phyloP scores from a whole-genome alignment of 441 rosid species.

The Eutrema salsugineum region DNA sequence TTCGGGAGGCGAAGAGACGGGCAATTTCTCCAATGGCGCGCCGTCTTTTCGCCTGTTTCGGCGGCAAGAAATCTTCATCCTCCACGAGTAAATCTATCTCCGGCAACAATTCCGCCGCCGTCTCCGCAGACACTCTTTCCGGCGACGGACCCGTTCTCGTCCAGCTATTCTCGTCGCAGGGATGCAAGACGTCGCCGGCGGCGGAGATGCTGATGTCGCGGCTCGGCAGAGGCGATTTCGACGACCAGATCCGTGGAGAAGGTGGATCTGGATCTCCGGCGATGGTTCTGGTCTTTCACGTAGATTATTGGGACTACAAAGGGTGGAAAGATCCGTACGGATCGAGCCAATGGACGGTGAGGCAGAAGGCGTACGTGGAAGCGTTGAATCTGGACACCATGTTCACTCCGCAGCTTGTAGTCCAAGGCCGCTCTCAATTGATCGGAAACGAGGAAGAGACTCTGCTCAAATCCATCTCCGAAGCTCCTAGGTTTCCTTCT shows the following conservation, averaged over 20 bases:
- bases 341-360: slow-evolving; percentile 72
- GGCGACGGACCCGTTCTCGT: slow-evolving; percentile 65
- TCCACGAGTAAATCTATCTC: slow-evolving; percentile 8
- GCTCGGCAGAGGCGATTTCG: slow-evolving; percentile 89
- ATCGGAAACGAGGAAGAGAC: slow-evolving; percentile 61
- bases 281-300: slow-evolving; percentile 67
- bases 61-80: slow-evolving; percentile 32
- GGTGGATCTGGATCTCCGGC: slow-evolving; percentile 39
- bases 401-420: slow-evolving; percentile 79
- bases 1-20: slow-evolving; percentile 34
- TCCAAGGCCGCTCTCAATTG: slow-evolving; percentile 67
- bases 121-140: slow-evolving; percentile 5
- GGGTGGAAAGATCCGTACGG: slow-evolving; percentile 97
- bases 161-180: slow-evolving; percentile 88
- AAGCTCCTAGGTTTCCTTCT: slow-evolving; percentile 67
- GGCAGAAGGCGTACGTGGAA: slow-evolving; percentile 87
- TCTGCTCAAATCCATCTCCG: slow-evolving; percentile 45
- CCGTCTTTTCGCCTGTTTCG: slow-evolving; percentile 73
- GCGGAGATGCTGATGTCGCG: slow-evolving; percentile 78
- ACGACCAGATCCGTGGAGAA: slow-evolving; percentile 30
- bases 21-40: slow-evolving; percentile 43
- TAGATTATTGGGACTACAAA: slow-evolving; percentile 85
- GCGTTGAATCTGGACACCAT: slow-evolving; percentile 73
- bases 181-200: slow-evolving; percentile 72
- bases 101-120: slow-evolving; percentile 8